These are phyloP conservation scores for Eudorina sp. DNA, from an alignment of 139 green algal genomes.

Conservation along the genomic window DNA sequence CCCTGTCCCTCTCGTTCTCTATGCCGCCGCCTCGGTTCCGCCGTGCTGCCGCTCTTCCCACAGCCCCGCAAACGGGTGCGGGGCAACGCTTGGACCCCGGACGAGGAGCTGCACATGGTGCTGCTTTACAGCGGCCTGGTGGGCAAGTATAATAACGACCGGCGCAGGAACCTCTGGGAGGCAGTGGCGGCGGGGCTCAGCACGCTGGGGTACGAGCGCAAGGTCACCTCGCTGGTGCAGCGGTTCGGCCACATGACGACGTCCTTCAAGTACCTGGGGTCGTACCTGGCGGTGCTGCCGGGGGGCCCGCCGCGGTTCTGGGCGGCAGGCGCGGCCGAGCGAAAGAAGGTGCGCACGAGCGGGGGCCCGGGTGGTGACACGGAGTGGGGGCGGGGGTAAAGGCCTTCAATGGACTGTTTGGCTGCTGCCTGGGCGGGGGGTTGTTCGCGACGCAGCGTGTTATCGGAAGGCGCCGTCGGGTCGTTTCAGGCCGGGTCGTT, in stretches of 20 bases:
- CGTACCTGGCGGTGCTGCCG: constrained; percentile 1
- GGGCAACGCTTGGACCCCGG: not conserved
- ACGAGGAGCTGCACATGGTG: constrained; percentile 34
- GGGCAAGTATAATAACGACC: not conserved
- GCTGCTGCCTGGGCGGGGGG: no score
- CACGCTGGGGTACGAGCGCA: constrained; percentile 3
- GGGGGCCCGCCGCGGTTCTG: constrained; percentile 29
- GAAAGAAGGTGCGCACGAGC: not conserved
- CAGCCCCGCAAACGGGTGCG: not conserved
- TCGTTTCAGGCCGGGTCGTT: no score
- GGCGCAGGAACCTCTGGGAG: constrained; percentile 12
- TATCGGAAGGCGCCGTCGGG: no score
- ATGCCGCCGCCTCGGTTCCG: no score
- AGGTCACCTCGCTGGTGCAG: not conserved
- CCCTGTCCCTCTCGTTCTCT: not conserved
- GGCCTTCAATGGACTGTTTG: no score
- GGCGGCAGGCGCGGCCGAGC: not conserved
- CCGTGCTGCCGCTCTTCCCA: no score
- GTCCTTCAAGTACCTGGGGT: not conserved
- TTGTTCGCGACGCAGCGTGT: no score
- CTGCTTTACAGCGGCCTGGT: not conserved
- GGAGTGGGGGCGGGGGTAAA: no score
- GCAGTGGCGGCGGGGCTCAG: not conserved
- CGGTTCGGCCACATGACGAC: not conserved
- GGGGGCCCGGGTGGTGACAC: not conserved